Evolutionary conservation across 2,329 filamentous ascomycete genomes (phyloP), one percentile per base, ranked within the genome.

Genomic region (Paraconiothyrium sp.): DNA sequence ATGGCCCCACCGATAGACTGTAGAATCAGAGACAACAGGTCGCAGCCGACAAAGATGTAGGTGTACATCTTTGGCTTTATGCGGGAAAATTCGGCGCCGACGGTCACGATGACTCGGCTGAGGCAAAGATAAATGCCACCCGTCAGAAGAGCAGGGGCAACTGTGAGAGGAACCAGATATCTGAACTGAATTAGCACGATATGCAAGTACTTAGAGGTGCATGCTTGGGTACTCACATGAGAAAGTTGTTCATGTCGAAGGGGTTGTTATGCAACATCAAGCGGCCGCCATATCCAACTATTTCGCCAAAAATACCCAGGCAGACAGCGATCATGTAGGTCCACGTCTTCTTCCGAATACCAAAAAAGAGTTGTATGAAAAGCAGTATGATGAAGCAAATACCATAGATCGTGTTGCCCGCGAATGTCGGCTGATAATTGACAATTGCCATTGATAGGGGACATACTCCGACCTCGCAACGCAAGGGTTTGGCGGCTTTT

Each of bases 1-100:
- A 88, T 79, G 39, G 81, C 86, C 56, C 86, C 86, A 10, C 86
- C 86, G 4, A 79, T 79, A 3, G 83, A 85, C 72, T 89, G 86
- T 13, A 88, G 75, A 30, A 87, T 63, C n/a, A 89, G 80, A n/a
- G 83, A 83, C 48, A 86, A 68, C 30, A 88, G 61, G 66, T 89
- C 86, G 68, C 83, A 86, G 39, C 77, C 73, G 63, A 88, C 82
- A 74, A 89, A 89, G 60, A 87, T 80, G 73, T 83, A 83, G 11
- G 85, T 86, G 71, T 86, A 87, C 44, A 82, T 59, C 39, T 69
- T 71, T 2, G 70, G 72, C 52, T 65, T 68, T 24, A 75, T 34
- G 16, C 67, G 69, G 8, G 73, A 73, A 54, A 67, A 61, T 6
- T 70, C 62, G 11, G 62, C 59, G 24, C 86, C 85, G 54, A 86